Evolutionary conservation across 192 early-diverging fungal genomes (phyloP).

Genomic region (Mortierella alpina): DNA sequence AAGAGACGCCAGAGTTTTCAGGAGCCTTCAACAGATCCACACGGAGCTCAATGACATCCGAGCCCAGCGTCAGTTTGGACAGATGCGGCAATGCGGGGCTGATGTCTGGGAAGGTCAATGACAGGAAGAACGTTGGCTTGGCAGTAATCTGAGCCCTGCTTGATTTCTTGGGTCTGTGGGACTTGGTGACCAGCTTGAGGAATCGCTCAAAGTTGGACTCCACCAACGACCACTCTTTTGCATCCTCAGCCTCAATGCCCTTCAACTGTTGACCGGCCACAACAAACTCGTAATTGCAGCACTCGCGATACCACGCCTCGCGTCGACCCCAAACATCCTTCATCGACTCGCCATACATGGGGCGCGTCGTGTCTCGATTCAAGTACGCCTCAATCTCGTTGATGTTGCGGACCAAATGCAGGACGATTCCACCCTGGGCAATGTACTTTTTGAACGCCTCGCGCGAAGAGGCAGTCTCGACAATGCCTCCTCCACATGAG

Average conservation of each 20-base stretch:
- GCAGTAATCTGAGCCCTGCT: constrained; percentile 42
- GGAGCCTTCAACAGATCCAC: constrained; percentile 81
- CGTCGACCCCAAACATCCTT: constrained; percentile 83
- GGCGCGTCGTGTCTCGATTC: constrained; percentile 82
- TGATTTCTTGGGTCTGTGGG: constrained; percentile 7
- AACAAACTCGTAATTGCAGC: constrained; percentile 87
- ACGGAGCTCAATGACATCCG: constrained; percentile 92
- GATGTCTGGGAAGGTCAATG: constrained; percentile 80
- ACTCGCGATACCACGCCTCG: constrained; percentile 78
- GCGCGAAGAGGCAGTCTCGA: constrained; percentile 84
- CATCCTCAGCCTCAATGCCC: constrained; percentile 56
- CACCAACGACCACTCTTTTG: constrained; percentile 74
- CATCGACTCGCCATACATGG: constrained; percentile 86
- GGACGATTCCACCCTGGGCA: constrained; percentile 66
- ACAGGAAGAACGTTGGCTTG: constrained; percentile 83
- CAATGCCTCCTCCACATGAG: constrained; percentile 95
- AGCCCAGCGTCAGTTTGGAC: constrained; percentile 75
- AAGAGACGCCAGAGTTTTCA: constrained; percentile 35
- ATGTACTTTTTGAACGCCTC: constrained; percentile 71
- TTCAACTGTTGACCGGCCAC: constrained; percentile 63
- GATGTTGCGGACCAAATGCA: constrained; percentile 87
- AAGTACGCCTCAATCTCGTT: constrained; percentile 85
- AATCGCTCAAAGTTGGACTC: constrained; percentile 82
- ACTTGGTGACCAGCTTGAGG: constrained; percentile 69
- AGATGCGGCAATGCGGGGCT: constrained; percentile 65